A percentile compares a stretch with the other conserved stretches of the same genome.
These are phyloP conservation scores for Russula lepida DNA, from an alignment of 768 basidiomycete species.

Conservation along the genomic window DNA sequence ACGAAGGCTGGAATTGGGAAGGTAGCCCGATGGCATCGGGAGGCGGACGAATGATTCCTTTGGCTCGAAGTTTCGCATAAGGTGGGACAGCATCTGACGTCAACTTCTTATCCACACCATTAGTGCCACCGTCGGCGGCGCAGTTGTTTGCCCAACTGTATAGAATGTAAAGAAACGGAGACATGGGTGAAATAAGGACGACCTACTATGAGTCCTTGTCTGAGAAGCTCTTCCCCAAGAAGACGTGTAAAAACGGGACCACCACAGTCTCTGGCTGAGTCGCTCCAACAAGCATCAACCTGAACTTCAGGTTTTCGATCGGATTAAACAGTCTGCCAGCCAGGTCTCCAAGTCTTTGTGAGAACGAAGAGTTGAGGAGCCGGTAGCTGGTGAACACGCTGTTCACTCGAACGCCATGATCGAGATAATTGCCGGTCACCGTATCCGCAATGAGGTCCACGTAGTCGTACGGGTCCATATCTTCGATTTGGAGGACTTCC, in stretches of 20 bases:
- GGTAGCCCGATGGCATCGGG: slow-evolving; percentile 42
- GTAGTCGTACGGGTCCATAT: slow-evolving; percentile 45
- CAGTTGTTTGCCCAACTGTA: slow-evolving; percentile 56
- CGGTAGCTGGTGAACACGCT: slow-evolving; percentile 57
- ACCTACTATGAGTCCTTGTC: slow-evolving; percentile 46
- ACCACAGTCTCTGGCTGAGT: slow-evolving; percentile 42
- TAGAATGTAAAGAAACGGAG: not conserved
- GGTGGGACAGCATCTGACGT: not conserved
- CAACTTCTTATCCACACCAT: slow-evolving; percentile 40
- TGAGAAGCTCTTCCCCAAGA: slow-evolving; percentile 41
- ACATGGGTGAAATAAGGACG: not conserved
- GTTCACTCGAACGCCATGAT: slow-evolving; percentile 57
- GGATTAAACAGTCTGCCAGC: slow-evolving; percentile 48
- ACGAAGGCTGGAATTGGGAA: slow-evolving; percentile 39
- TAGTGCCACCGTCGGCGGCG: slow-evolving; percentile 41
- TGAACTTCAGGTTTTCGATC: slow-evolving; percentile 40
- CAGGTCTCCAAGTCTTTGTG: slow-evolving; percentile 49
- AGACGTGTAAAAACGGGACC: slow-evolving; percentile 47
- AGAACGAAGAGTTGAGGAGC: slow-evolving; percentile 35
- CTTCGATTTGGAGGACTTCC: slow-evolving; percentile 46
- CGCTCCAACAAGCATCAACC: slow-evolving; percentile 39
- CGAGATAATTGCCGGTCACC: slow-evolving; percentile 53
- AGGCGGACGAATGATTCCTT: slow-evolving; percentile 35
- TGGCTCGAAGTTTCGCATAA: slow-evolving; percentile 1
- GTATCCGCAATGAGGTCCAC: slow-evolving; percentile 49